A percentile compares a stretch with the other conserved stretches of the same genome.
Conservation (phyloP, 2,329 filamentous ascomycete species). For the Ascosphaera pollenicola region DNA sequence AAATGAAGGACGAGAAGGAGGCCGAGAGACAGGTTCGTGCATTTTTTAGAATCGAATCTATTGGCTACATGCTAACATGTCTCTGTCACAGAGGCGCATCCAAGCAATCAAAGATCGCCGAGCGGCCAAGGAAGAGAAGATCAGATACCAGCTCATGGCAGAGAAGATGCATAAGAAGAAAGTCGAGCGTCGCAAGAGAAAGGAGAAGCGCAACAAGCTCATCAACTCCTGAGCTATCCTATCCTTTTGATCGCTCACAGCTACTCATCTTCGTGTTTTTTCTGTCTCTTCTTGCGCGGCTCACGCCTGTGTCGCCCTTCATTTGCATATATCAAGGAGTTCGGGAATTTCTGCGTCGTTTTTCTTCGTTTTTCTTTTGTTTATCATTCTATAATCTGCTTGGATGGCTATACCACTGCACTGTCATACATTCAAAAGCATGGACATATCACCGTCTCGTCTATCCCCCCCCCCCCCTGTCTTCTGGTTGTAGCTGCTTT, state of each 20-base stretch:
- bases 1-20: slow-evolving; percentile 92
- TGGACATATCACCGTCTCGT: not conserved
- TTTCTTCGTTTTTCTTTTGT: not conserved
- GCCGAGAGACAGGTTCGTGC: slow-evolving; percentile 55
- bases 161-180: slow-evolving; percentile 97
- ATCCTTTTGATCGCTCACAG: too few relatives aligned
- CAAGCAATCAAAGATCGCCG: slow-evolving; percentile 67
- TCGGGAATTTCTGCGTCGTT: not conserved
- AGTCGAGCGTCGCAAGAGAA: slow-evolving; percentile 76
- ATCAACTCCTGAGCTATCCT: slow-evolving; percentile 18
- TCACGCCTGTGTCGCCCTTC: not conserved
- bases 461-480: not conserved
- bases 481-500: too few relatives aligned
- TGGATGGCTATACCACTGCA: not conserved
- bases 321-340: slow-evolving; percentile 1
- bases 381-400: not conserved
- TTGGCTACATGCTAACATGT: slow-evolving; percentile 1
- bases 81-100: slow-evolving; percentile 38
- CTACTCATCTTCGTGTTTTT: not conserved
- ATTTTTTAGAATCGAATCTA: not conserved
- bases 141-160: slow-evolving; percentile 79
- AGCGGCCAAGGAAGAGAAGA: slow-evolving; percentile 77
- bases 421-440: not conserved
- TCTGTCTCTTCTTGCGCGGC: not conserved
- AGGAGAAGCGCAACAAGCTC: slow-evolving; percentile 65